Conservation (phyloP, 331 rosid species). For the Saraca asoca region DNA sequence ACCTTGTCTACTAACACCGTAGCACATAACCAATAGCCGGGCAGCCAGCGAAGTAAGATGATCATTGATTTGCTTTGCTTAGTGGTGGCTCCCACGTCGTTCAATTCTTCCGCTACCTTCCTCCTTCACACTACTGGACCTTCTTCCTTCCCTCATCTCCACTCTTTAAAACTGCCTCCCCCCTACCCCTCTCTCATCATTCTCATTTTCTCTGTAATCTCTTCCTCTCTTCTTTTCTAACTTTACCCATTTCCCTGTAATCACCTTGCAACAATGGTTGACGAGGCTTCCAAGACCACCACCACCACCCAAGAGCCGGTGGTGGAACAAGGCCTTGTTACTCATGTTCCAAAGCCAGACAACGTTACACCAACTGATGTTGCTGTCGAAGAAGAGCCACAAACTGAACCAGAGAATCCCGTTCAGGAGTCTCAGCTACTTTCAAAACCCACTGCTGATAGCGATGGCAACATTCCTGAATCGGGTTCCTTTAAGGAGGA, state of each 20-base stretch:
- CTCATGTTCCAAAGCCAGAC: conserved; percentile 37
- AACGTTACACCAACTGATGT: background rate
- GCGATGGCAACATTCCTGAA: conserved; percentile 40
- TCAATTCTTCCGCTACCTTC: background rate
- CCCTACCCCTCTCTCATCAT: background rate
- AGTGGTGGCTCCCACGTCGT: too few relatives aligned
- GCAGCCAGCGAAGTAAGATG: too few relatives aligned
- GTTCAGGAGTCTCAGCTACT: conserved; percentile 15
- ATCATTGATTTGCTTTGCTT: too few relatives aligned
- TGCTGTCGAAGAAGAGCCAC: background rate
- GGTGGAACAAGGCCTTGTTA: conserved; percentile 24
- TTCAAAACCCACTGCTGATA: conserved; percentile 14
- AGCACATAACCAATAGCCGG: too few relatives aligned
- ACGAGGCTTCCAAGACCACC: conserved; percentile 43
- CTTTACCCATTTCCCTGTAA: background rate
- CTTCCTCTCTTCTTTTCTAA: background rate
- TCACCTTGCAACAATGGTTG: conserved; percentile 51
- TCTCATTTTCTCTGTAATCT: background rate
- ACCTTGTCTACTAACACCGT: too few relatives aligned
- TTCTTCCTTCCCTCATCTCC: too few relatives aligned
- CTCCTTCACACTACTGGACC: too few relatives aligned
- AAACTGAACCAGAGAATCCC: conserved; percentile 4
- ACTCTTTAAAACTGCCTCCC: conserved; percentile 35
- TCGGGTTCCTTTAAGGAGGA: conserved; percentile 59
- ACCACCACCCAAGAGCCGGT: conserved; percentile 34